Evolutionary conservation across 2,329 filamentous ascomycete species (phyloP).

Genomic region (Pseudogymnoascus sp.): DNA sequence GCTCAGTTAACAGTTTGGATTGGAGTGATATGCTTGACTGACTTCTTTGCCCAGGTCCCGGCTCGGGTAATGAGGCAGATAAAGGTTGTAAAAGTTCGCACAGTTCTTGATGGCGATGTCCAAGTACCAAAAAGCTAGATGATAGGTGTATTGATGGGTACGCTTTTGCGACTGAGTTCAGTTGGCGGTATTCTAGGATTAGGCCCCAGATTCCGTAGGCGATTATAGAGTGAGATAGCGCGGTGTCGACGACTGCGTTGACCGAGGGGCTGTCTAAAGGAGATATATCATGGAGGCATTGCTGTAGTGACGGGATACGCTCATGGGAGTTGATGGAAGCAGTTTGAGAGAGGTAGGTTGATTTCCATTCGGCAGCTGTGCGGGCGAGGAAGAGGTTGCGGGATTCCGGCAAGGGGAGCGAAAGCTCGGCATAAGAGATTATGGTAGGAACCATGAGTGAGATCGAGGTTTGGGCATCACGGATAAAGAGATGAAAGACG

Average conservation of each 20-base stretch:
- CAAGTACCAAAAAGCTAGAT: conserved; percentile 39
- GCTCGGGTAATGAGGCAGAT: not conserved
- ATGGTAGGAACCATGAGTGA: conserved; percentile 55
- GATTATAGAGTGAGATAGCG: conserved; percentile 50
- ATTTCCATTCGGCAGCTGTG: conserved; percentile 57
- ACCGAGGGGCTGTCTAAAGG: not conserved
- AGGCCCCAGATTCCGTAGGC: conserved; percentile 58
- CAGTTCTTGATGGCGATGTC: conserved; percentile 54
- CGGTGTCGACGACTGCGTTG: conserved; percentile 42
- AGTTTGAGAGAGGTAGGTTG: conserved; percentile 38
- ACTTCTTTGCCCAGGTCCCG: not conserved
- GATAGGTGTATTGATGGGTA: conserved; percentile 10
- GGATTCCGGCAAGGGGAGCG: conserved; percentile 55
- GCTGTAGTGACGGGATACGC: conserved; percentile 14
- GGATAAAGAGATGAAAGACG: conserved; percentile 55
- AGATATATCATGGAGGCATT: conserved; percentile 10
- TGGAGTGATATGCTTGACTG: conserved; percentile 18
- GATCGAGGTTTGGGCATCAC: conserved; percentile 61
- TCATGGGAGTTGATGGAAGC: not conserved
- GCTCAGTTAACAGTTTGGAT: conserved; percentile 32
- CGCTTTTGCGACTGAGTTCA: conserved; percentile 37
- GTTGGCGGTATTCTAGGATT: conserved; percentile 57
- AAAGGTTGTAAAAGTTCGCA: conserved; percentile 33
- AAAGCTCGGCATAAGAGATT: conserved; percentile 62
- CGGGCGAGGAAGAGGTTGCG: conserved; percentile 58